These are phyloP conservation scores for Calonectria hawksworthii DNA, from an alignment of 2,329 filamentous ascomycete genomes.

Conservation along the genomic window DNA sequence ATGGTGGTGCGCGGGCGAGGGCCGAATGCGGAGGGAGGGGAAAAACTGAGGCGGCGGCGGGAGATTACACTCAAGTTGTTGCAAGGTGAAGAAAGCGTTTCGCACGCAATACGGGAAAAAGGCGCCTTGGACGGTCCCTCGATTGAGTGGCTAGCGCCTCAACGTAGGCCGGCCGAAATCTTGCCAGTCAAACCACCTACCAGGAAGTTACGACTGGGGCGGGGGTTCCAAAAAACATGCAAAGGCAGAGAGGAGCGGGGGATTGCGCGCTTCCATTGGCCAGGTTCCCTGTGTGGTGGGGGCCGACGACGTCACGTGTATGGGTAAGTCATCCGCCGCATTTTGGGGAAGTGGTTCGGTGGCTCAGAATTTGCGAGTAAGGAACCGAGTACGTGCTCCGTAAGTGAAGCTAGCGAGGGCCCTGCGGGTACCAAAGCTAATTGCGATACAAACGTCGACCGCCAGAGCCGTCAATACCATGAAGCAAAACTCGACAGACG, in stretches of 20 bases:
- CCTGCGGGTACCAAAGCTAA: slow-evolving; percentile 4
- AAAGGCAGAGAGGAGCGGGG: slow-evolving; percentile 13
- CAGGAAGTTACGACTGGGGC: slow-evolving; percentile 24
- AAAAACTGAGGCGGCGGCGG: slow-evolving; percentile 40
- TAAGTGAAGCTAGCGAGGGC: slow-evolving; percentile 4
- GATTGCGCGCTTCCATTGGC: slow-evolving; percentile 23
- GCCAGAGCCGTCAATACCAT: not conserved
- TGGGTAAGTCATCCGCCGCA: slow-evolving; percentile 10
- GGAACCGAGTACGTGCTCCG: slow-evolving; percentile 9
- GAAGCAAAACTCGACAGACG: not conserved
- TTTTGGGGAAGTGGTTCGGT: slow-evolving; percentile 20
- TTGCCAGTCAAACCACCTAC: slow-evolving; percentile 27
- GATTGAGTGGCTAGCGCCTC: slow-evolving; percentile 29
- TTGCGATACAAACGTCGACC: not conserved
- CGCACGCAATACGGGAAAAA: slow-evolving; percentile 26
- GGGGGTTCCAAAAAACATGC: slow-evolving; percentile 25
- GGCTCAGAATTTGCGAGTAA: slow-evolving; percentile 19
- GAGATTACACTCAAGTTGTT: slow-evolving; percentile 29
- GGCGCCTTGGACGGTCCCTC: slow-evolving; percentile 28
- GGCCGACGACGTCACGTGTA: slow-evolving; percentile 21
- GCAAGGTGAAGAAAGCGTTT: slow-evolving; percentile 33
- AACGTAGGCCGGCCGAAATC: slow-evolving; percentile 22
- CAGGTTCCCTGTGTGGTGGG: not conserved
- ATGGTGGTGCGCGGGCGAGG: slow-evolving; percentile 39
- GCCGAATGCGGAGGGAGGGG: slow-evolving; percentile 53